Evolutionary conservation across 805 yeast species (phyloP).

Genomic region (Myxozyma melibiosi): DNA sequence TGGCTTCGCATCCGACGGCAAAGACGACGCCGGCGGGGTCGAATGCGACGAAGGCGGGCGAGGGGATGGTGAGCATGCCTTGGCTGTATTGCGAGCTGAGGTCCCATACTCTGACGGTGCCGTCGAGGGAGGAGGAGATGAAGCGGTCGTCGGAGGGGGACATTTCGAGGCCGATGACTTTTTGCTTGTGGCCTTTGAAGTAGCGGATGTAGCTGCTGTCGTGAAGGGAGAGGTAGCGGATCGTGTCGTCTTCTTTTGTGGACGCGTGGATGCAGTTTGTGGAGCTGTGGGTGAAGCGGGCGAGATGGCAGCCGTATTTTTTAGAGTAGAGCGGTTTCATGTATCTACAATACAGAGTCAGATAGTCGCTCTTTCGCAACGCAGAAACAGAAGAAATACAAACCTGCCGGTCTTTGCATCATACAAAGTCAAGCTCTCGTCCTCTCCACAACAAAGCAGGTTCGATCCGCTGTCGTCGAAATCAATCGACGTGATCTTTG

Average conservation of each 20-base stretch:
- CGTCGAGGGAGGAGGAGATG: conserved; percentile 70
- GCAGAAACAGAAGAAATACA: conserved; percentile 31
- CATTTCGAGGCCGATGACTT: conserved; percentile 72
- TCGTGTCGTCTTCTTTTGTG: conserved; percentile 64
- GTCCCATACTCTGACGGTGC: conserved; percentile 88
- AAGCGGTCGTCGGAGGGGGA: conserved; percentile 68
- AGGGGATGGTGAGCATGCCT: conserved; percentile 60
- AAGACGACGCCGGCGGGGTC: conserved; percentile 86
- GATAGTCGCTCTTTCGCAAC: not conserved
- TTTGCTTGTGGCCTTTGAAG: conserved; percentile 81
- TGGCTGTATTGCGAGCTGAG: conserved; percentile 64
- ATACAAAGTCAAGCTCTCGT: conserved; percentile 81
- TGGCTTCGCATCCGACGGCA: conserved; percentile 59
- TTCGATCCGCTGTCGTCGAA: conserved; percentile 84
- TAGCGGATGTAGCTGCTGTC: conserved; percentile 81
- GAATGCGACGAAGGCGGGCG: conserved; percentile 62
- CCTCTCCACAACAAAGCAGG: conserved; percentile 73
- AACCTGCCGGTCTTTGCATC: conserved; percentile 71
- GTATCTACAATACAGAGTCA: conserved; percentile 29
- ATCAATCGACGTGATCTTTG: conserved; percentile 50
- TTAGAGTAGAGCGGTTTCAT: conserved; percentile 71
- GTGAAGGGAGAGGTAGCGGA: conserved; percentile 73
- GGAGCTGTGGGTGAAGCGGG: conserved; percentile 76
- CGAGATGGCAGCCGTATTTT: conserved; percentile 89
- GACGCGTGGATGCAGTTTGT: conserved; percentile 79